Evolutionary conservation across 2,329 filamentous ascomycete genomes (phyloP).

Genomic region (Pochonia chlamydosporia): DNA sequence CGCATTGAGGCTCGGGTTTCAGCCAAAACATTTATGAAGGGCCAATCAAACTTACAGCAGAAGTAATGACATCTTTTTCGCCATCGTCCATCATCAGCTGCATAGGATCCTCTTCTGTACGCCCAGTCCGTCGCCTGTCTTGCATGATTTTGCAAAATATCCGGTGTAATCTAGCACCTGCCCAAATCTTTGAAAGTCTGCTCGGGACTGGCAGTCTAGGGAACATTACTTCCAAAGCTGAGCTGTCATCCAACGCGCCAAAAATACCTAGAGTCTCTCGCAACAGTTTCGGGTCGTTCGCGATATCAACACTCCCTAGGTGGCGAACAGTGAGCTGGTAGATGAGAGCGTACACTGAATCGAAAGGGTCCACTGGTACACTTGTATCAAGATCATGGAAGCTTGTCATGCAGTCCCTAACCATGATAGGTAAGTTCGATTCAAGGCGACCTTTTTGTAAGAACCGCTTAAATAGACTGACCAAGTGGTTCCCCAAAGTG

Average conservation of each 20-base stretch:
- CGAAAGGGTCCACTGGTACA: constrained; percentile 40
- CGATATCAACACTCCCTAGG: constrained; percentile 48
- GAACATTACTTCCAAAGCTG: constrained; percentile 42
- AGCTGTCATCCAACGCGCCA: constrained; percentile 38
- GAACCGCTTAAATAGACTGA: constrained; percentile 24
- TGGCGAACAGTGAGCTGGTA: constrained; percentile 54
- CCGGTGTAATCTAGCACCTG: constrained; percentile 40
- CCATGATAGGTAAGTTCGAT: constrained; percentile 33
- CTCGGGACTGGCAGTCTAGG: constrained; percentile 42
- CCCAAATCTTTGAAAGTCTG: constrained; percentile 36
- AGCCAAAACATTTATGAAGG: no score
- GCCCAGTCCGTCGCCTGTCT: constrained; percentile 34
- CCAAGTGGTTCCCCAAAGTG: constrained; percentile 16
- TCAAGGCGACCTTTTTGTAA: constrained; percentile 31
- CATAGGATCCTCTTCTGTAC: constrained; percentile 41
- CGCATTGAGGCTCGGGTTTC: no score
- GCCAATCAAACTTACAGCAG: constrained; percentile 32
- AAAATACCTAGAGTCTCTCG: constrained; percentile 38
- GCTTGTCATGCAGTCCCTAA: constrained; percentile 29
- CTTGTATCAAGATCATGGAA: constrained; percentile 2
- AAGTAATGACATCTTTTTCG: constrained; percentile 35
- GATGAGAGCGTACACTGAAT: constrained; percentile 45
- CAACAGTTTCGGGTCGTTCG: constrained; percentile 36
- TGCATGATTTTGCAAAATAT: constrained; percentile 42
- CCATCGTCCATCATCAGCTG: constrained; percentile 48